A percentile compares a stretch with the other conserved stretches of the same genome.
Evolutionary conservation across 306 rosid genomes (phyloP).

Genomic region (Astragalus membranaceus): DNA sequence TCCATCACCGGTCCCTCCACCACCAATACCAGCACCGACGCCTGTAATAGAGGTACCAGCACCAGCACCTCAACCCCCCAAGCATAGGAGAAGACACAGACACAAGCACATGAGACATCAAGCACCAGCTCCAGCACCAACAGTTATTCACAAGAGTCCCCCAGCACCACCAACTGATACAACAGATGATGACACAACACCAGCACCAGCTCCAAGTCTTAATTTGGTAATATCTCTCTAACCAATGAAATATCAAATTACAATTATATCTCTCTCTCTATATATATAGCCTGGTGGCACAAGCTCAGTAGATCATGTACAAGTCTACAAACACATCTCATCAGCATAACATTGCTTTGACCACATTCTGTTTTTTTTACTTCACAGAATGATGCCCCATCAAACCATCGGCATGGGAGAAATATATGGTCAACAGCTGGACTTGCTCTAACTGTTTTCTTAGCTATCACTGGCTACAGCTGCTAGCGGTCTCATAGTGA

Average conservation of each 20-base stretch:
- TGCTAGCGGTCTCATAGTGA: conserved; percentile 25
- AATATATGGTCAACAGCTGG: conserved; percentile 39
- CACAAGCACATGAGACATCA: conserved; percentile 60
- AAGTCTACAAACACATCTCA: not conserved
- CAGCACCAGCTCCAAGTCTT: conserved; percentile 83
- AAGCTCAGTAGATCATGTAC: not conserved
- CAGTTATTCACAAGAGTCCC: conserved; percentile 49
- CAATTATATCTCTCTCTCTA: not conserved
- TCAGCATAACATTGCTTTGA: conserved; percentile 7
- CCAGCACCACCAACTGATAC: conserved; percentile 77
- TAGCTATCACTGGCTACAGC: conserved; percentile 41
- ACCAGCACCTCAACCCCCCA: conserved; percentile 46
- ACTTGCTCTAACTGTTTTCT: conserved; percentile 44
- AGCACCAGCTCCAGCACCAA: conserved; percentile 72
- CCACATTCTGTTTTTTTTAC: not conserved
- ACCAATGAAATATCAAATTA: not conserved
- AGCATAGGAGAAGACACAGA: conserved; percentile 55
- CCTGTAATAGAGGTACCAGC: conserved; percentile 32
- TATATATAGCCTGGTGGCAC: not conserved
- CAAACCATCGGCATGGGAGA: conserved; percentile 37
- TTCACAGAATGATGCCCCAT: conserved; percentile 58
- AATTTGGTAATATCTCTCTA: conserved; percentile 51
- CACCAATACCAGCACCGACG: conserved; percentile 48
- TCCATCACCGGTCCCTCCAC: conserved; percentile 45
- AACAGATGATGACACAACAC: conserved; percentile 50